Percentiles rank a stretch among this genome's conserved stretches.
These are phyloP conservation scores for Hypoxylon rickii DNA, from an alignment of 495 filamentous ascomycete genomes.

Conservation along the genomic window DNA sequence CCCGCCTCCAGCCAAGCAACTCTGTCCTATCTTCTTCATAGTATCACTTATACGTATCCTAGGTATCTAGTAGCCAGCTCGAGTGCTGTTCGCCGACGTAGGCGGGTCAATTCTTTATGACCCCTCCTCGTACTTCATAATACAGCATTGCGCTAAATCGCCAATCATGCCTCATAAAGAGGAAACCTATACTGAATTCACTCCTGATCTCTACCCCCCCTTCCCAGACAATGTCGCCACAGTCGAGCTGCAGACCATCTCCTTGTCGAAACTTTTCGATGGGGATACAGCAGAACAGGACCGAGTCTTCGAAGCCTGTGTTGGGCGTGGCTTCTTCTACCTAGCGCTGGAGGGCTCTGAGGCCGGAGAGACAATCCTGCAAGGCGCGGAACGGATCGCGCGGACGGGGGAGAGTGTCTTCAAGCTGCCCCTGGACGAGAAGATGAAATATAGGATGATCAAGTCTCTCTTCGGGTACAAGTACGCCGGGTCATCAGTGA, in stretches of 20 bases:
- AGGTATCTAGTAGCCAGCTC: too few relatives aligned
- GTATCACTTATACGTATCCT: background rate
- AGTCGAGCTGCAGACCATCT: slow-evolving; percentile 59
- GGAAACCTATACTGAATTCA: slow-evolving; percentile 25
- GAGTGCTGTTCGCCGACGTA: background rate
- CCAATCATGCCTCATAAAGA: slow-evolving; percentile 29
- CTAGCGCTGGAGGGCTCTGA: slow-evolving; percentile 54
- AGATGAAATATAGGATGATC: slow-evolving; percentile 54
- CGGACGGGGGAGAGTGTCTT: slow-evolving; percentile 52
- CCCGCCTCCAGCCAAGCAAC: background rate
- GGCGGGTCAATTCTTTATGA: background rate
- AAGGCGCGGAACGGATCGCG: slow-evolving; percentile 54
- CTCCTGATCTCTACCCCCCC: slow-evolving; percentile 47
- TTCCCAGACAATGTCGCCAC: slow-evolving; percentile 60
- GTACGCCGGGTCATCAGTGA: slow-evolving; percentile 51
- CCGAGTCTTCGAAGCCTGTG: slow-evolving; percentile 53
- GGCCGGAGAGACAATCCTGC: slow-evolving; percentile 46
- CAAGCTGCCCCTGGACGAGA: slow-evolving; percentile 56
- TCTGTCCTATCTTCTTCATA: background rate
- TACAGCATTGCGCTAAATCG: too few relatives aligned
- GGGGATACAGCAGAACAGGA: slow-evolving; percentile 45
- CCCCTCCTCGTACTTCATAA: too few relatives aligned
- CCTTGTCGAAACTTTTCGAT: slow-evolving; percentile 53
- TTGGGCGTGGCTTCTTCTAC: slow-evolving; percentile 68
- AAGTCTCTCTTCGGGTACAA: slow-evolving; percentile 61